These are phyloP conservation scores for Hyphopichia wangnamkhiaoensis DNA, from an alignment of 1,139 yeast genomes.

Conservation along the genomic window DNA sequence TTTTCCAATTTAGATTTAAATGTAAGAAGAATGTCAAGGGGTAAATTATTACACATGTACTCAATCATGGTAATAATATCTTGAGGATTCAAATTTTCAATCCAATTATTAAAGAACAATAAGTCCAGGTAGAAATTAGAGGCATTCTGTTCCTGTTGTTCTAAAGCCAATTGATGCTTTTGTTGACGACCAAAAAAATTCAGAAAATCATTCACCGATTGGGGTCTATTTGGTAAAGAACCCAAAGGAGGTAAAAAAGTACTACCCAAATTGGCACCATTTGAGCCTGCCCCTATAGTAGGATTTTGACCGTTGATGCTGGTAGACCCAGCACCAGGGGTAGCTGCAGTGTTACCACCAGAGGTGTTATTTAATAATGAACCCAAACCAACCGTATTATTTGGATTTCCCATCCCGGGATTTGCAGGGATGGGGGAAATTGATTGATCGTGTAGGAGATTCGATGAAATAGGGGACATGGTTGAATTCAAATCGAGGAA, in stretches of 20 bases:
- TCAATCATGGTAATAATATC: slow-evolving; percentile 64
- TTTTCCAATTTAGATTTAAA: slow-evolving; percentile 43
- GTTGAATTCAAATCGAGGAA: slow-evolving; percentile 15
- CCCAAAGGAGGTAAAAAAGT: slow-evolving; percentile 19
- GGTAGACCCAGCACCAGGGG: slow-evolving; percentile 3
- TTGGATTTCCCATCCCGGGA: too few species aligned
- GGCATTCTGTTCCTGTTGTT: slow-evolving; percentile 15
- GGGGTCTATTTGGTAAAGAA: slow-evolving; percentile 43
- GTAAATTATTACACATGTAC: slow-evolving; percentile 52
- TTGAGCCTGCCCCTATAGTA: background rate
- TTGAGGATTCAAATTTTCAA: slow-evolving; percentile 53
- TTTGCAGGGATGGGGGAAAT: slow-evolving; percentile 7
- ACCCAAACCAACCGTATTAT: too few species aligned
- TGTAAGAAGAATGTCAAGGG: slow-evolving; percentile 48
- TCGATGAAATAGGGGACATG: slow-evolving; percentile 21
- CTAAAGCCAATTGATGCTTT: slow-evolving; percentile 14
- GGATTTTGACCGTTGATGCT: slow-evolving; percentile 1
- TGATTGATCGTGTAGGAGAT: slow-evolving; percentile 4
- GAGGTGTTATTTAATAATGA: slow-evolving; percentile 8
- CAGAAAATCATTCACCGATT: slow-evolving; percentile 44
- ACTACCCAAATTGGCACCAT: background rate
- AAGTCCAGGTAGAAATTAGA: slow-evolving; percentile 43
- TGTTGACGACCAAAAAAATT: slow-evolving; percentile 26
- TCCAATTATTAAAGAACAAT: slow-evolving; percentile 59
- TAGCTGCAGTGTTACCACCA: slow-evolving; percentile 1